A percentile compares a stretch with the other conserved stretches of the same genome.
phyloP scores from a whole-genome alignment of 805 yeast species.

The Pichia exigua region DNA sequence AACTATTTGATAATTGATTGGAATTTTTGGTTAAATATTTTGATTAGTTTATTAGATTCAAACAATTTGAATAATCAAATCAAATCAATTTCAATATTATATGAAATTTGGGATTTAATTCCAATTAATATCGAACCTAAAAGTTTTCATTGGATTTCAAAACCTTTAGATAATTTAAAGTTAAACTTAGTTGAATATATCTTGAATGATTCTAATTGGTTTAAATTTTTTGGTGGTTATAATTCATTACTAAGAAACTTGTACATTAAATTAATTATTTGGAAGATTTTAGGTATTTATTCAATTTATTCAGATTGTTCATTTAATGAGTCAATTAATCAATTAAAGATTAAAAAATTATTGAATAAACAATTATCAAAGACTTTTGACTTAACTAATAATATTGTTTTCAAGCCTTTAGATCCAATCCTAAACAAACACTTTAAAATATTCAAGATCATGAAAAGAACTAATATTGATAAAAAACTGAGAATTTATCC shows the following conservation, averaged over 20 bases:
- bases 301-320: constrained; percentile 11
- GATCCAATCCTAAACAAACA: constrained; percentile 43
- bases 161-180: constrained; percentile 33
- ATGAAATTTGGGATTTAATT: constrained; percentile 66
- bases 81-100: constrained; percentile 57
- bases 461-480: constrained; percentile 13
- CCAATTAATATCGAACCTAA: constrained; percentile 29
- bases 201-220: constrained; percentile 43
- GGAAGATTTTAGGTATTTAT: constrained; percentile 43
- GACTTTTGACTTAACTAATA: constrained; percentile 20
- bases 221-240: constrained; percentile 65
- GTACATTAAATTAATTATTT: constrained; percentile 57
- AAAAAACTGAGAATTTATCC: constrained; percentile 46
- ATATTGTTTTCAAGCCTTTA: constrained; percentile 18
- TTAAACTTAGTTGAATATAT: constrained; percentile 49
- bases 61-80: constrained; percentile 56
- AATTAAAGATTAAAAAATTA: constrained; percentile 10
- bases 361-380: constrained; percentile 28
- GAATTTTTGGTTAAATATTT: constrained; percentile 67
- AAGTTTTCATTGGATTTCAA: constrained; percentile 31
- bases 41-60: constrained; percentile 50
- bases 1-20: constrained; percentile 40
- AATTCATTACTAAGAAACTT: constrained; percentile 67
- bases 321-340: constrained; percentile 14
- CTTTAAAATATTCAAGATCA: constrained; percentile 29